Evolutionary conservation across 2,329 filamentous ascomycete species (phyloP).

Genomic region (Eutypa lata): DNA sequence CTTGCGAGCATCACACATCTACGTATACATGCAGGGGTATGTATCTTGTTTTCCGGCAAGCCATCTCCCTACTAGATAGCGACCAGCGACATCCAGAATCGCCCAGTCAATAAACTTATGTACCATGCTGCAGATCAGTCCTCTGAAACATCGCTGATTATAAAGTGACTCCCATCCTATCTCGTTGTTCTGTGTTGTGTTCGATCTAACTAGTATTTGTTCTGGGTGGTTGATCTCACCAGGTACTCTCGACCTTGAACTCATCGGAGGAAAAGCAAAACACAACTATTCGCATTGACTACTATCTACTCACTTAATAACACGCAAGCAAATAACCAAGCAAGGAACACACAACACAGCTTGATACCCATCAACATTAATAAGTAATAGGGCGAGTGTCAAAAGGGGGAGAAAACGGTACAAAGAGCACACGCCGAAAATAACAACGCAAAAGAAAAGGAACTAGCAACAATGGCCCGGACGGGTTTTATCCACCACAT

Average conservation of each 20-base stretch:
- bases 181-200: too few relatives aligned
- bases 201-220: not conserved
- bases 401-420: not conserved
- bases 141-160: not conserved
- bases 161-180: not conserved
- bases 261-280: not conserved
- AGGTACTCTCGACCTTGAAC: not conserved
- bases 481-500: slow-evolving; percentile 37
- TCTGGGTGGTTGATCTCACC: not conserved
- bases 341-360: not conserved
- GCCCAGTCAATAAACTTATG: too few relatives aligned
- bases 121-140: too few relatives aligned
- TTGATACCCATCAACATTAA: not conserved
- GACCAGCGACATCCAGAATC: too few relatives aligned
- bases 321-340: not conserved
- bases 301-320: not conserved
- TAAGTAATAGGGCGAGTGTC: not conserved
- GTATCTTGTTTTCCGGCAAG: not conserved
- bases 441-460: not conserved
- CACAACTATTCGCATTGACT: not conserved
- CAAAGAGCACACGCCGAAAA: too few relatives aligned
- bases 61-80: not conserved
- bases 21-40: not conserved
- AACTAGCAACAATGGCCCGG: slow-evolving; percentile 14
- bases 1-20: not conserved